A percentile compares a stretch with the other conserved stretches of the same genome.
Conservation (phyloP, 2,329 filamentous ascomycete genomes). For the Pseudonectria foliicola region DNA sequence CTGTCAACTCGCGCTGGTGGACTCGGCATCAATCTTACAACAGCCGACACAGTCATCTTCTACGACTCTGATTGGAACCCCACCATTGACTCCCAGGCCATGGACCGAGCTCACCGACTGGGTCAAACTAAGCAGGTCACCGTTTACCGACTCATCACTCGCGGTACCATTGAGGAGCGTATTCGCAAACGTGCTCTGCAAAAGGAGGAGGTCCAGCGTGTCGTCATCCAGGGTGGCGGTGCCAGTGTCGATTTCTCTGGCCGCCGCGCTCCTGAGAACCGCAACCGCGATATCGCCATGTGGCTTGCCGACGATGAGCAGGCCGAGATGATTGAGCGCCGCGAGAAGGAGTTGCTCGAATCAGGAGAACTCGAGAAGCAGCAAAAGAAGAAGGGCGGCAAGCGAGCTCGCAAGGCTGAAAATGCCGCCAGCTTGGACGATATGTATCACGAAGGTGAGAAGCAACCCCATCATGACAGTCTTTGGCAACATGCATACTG, state of each 20-base stretch:
- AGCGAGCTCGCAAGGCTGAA: conserved; percentile 48
- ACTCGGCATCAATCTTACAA: conserved; percentile 94
- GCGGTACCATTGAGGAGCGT: conserved; percentile 93
- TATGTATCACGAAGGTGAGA: conserved; percentile 98
- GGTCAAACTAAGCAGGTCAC: conserved; percentile 94
- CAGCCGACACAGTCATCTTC: conserved; percentile 97
- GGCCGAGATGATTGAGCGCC: conserved; percentile 85
- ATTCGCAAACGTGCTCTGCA: conserved; percentile 95
- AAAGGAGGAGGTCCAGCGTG: conserved; percentile 97
- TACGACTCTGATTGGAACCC: conserved; percentile 99
- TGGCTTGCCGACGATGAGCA: conserved; percentile 98
- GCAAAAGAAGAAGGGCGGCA: conserved; percentile 53
- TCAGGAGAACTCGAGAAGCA: conserved; percentile 61
- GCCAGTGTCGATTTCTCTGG: conserved; percentile 96
- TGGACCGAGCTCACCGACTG: conserved; percentile 97
- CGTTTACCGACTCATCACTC: conserved; percentile 94
- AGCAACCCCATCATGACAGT: background rate
- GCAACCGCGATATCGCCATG: conserved; percentile 96
- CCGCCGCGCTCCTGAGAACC: conserved; percentile 75
- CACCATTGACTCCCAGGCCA: conserved; percentile 96
- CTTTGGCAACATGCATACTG: conserved; percentile 11
- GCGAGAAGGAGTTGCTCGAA: conserved; percentile 79
- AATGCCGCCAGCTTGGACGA: conserved; percentile 71
- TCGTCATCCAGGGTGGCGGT: conserved; percentile 89
- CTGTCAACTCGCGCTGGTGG: conserved; percentile 94